Conservation (phyloP, 2,329 filamentous ascomycete genomes). For the Hypoxylon sp. region DNA sequence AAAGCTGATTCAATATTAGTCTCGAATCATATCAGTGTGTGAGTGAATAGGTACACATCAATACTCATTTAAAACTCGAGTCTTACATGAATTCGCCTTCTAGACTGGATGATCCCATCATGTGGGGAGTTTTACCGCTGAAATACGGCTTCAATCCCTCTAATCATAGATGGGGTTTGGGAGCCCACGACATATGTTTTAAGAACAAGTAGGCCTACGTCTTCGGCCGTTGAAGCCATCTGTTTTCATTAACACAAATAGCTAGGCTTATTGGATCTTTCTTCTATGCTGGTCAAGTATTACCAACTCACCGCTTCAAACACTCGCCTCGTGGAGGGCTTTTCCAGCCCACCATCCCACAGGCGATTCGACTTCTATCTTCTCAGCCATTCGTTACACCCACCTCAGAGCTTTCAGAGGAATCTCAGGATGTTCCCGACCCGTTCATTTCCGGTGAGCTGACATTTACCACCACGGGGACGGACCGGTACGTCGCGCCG, state of each 20-base stretch:
- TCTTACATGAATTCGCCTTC: constrained; percentile 42
- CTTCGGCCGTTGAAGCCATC: not conserved
- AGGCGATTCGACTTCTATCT: constrained; percentile 87
- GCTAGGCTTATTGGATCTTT: constrained; percentile 77
- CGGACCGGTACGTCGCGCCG: constrained; percentile 77
- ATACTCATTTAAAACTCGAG: constrained; percentile 45
- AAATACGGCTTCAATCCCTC: constrained; percentile 77
- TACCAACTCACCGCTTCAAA: constrained; percentile 86
- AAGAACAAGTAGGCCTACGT: constrained; percentile 74
- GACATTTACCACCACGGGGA: constrained; percentile 75
- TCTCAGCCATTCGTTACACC: constrained; percentile 61
- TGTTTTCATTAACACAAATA: constrained; percentile 27
- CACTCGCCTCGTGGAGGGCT: constrained; percentile 86
- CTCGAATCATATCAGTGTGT: constrained; percentile 91
- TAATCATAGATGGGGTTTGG: constrained; percentile 89
- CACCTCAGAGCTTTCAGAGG: constrained; percentile 22
- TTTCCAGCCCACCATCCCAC: constrained; percentile 88
- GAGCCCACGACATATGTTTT: constrained; percentile 96
- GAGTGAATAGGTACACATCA: constrained; percentile 62
- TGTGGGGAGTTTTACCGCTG: constrained; percentile 90
- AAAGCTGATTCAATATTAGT: constrained; percentile 64
- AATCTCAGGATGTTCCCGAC: constrained; percentile 58
- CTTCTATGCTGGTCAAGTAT: constrained; percentile 89
- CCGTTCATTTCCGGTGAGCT: constrained; percentile 64
- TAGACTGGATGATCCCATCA: constrained; percentile 92